Base-by-base conservation (phyloP, 129 eudicot genomes). In the Helichrysum umbraculigerum region DNA sequence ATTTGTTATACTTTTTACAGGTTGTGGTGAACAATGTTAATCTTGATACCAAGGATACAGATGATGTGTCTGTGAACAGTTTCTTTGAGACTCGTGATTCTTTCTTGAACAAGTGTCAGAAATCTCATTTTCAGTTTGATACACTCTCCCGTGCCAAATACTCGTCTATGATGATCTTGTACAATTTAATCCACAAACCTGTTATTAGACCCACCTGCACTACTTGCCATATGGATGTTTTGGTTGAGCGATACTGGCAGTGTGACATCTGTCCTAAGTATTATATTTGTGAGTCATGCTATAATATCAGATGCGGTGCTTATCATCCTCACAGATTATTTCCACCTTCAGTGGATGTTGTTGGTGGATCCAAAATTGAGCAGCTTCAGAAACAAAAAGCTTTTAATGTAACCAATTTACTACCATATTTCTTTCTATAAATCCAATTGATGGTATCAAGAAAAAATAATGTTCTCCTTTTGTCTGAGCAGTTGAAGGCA, bases 141-240 rank as follows among this genome's bases (percentile, higher is more conserved):
- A 77, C 97, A 34, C 91, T 90, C 57, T 86, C 87, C 1, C 96
- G 88, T 76, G 98, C 98, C 58, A 93, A 93, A 83, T 87, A 93
- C 77, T 90, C 98, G 25, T 88, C 98, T 17, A 88, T 87, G 92
- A 93, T 93, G 98, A 88, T 93, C 59, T 67, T 93, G 72, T 81
- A 90, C 73, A 89, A 93, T 75, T 81, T 93, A 72, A 82, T 73
- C 50, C 85, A 80, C 71, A 87, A 87, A 69, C 76, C 71, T 17
- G 75, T 39, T 42, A 76, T 66, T 39, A 76, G 54, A 56, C 78
- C 73, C 30, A 69, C 73, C 19, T 86, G 89, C 83, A 78, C 78
- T 75, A 72, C 86, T 44, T 89, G 95, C 85, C 76, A 71, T 47
- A 29, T 37, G 67, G 84, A 79, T 68, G 66, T 61, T 7, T 30